These are phyloP conservation scores for Mycosarcoma maydis DNA, from an alignment of 1,284 basidiomycete species.

Conservation along the genomic window DNA sequence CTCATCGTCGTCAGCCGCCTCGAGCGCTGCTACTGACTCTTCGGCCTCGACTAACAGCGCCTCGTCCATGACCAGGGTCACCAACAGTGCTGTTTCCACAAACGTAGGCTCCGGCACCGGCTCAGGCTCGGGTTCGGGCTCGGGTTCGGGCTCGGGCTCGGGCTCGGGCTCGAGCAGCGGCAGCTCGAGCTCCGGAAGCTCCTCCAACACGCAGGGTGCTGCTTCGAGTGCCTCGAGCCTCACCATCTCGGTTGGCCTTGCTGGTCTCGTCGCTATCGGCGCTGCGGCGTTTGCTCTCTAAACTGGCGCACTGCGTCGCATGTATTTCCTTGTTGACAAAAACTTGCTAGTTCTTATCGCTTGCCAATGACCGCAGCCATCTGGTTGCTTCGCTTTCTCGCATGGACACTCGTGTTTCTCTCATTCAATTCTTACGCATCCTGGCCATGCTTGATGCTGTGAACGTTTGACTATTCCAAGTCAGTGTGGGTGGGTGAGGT, in stretches of 20 bases:
- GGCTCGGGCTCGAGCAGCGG: neutral
- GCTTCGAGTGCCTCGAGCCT: conserved; percentile 16
- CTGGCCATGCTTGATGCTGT: too few species aligned
- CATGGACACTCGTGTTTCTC: conserved; percentile 28
- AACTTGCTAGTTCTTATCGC: neutral
- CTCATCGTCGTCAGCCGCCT: neutral
- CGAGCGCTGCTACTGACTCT: neutral
- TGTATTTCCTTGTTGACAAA: neutral
- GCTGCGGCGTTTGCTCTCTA: conserved; percentile 26
- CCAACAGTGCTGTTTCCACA: conserved; percentile 1
- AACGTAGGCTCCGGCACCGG: neutral
- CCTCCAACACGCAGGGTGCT: conserved; percentile 19
- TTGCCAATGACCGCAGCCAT: neutral
- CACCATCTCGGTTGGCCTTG: conserved; percentile 18
- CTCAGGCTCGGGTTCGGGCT: neutral
- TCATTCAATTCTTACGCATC: neutral
- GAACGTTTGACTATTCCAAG: too few species aligned
- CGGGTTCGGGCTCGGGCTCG: neutral
- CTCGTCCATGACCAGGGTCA: conserved; percentile 9
- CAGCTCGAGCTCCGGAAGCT: conserved; percentile 8
- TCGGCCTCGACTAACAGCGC: neutral
- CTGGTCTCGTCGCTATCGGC: conserved; percentile 23
- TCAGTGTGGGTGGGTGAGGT: too few species aligned
- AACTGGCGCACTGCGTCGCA: neutral
- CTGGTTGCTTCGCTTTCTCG: conserved; percentile 21